Percentiles rank a stretch among this genome's conserved stretches.
phyloP scores from a whole-genome alignment of 179 eudicot species.

The Kewa caespitosa region DNA sequence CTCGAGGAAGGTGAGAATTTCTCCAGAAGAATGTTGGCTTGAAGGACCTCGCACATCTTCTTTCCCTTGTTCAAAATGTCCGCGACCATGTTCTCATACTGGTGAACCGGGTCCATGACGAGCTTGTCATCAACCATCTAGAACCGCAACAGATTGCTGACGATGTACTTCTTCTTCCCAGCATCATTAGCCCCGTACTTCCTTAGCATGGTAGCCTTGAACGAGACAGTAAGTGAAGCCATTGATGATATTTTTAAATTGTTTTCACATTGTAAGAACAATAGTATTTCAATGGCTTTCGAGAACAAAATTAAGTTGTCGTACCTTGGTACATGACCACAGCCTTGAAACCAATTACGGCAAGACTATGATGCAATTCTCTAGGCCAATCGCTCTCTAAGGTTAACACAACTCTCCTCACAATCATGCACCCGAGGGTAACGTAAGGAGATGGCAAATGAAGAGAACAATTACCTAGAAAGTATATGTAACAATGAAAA shows the following conservation, averaged over 20 bases:
- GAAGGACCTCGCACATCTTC: not conserved
- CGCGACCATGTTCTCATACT: not conserved
- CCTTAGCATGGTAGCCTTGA: not conserved
- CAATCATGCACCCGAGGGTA: too few species aligned
- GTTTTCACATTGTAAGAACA: too few species aligned
- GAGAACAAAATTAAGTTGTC: not conserved
- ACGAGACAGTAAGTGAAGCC: too few species aligned
- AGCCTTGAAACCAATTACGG: not conserved
- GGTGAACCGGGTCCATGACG: slow-evolving; percentile 1
- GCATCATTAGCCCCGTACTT: not conserved
- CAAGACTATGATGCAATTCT: too few species aligned
- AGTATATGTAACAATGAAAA: too few species aligned
- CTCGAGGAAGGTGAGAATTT: not conserved
- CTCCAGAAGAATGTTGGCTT: slow-evolving; percentile 1
- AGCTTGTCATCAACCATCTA: slow-evolving; percentile 4
- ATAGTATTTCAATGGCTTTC: not conserved
- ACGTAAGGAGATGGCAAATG: too few species aligned
- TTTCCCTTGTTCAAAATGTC: not conserved
- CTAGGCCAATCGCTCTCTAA: too few species aligned
- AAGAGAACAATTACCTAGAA: too few species aligned
- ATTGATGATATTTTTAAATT: too few species aligned
- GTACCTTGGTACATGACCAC: not conserved
- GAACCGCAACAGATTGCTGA: not conserved
- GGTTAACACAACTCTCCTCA: slow-evolving; percentile 2
- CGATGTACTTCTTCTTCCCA: not conserved